Percentiles rank a stretch among this genome's conserved stretches.
Conservation (phyloP, 306 rosid genomes). For the Vicia faba region DNA sequence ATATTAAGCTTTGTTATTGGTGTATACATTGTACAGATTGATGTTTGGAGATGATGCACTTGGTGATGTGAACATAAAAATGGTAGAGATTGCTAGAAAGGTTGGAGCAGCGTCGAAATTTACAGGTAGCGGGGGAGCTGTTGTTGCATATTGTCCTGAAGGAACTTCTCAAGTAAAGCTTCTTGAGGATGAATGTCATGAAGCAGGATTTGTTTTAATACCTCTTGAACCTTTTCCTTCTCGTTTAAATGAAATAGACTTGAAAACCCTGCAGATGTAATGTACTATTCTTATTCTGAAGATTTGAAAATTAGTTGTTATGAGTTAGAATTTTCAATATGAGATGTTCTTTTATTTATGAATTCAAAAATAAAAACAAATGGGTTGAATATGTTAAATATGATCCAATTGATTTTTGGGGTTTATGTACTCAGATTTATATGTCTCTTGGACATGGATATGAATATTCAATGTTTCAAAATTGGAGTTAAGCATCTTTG, state of each 20-base stretch:
- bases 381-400: background rate
- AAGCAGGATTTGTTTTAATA: constrained; percentile 65
- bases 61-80: constrained; percentile 77
- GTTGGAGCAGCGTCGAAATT: constrained; percentile 95
- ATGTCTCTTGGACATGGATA: background rate
- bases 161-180: constrained; percentile 76
- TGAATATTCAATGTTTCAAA: background rate
- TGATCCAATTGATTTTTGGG: background rate
- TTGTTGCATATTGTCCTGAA: constrained; percentile 76
- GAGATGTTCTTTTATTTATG: background rate
- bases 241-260: constrained; percentile 63
- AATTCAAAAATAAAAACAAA: background rate
- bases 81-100: constrained; percentile 85
- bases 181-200: constrained; percentile 66
- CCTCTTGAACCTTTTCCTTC: constrained; percentile 60
- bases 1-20: constrained; percentile 23
- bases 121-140: constrained; percentile 98
- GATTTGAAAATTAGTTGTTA: constrained; percentile 8
- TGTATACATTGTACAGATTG: constrained; percentile 46
- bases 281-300: constrained; percentile 17
- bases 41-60: constrained; percentile 90
- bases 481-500: background rate
- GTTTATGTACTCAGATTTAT: background rate
- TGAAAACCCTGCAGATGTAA: constrained; percentile 45
- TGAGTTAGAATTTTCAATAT: background rate